Base-by-base conservation (phyloP, 2,329 filamentous ascomycete genomes). In the Cucurbitaria berberidis region DNA sequence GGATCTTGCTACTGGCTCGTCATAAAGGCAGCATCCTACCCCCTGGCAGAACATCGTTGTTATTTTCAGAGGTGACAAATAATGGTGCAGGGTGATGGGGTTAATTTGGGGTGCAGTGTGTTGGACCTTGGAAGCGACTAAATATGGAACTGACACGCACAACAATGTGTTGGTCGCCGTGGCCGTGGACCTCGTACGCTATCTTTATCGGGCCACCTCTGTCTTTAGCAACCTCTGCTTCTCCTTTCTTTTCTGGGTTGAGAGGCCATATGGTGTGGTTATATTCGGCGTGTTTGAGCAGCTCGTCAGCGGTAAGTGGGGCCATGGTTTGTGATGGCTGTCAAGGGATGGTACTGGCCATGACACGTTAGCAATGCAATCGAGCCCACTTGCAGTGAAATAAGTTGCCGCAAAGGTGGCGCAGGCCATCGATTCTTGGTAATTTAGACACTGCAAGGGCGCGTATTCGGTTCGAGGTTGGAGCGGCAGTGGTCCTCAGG, bases 121-220 rank as follows among this genome's bases (percentile, higher is more conserved):
- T n/a, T n/a, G n/a, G n/a, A n/a, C n/a, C n/a, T 49, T 60, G 51
- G 51, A 51, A 41, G 46, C 22, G 47, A 55, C 41, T 38, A 46
- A 58, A 56, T 56, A 53, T 60, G 51, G 58, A 44, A 45, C 55
- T 60, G 42, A 26, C 24, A 84, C 88, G 60, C 80, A 95, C 90
- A 64, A 91, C 80, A 59, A 95, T 77, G 77, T 89, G 89, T 60
- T 83, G 81, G 42, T 87, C 84, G 3, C 90, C 91, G 56, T 82
- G 77, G 50, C 91, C 90, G 77, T 96, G 91, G 42, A 95, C 80
- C 74, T 95, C 89, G 82, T 90, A 96, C 47, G 85, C 81, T 46
- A 96, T 85, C 40, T 89, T 83, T 60, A 96, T 78, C 18, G 90
- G 91, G 1, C 90, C 91, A 58, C 91, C 89, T 64, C 89, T 83